Evolutionary conservation across 257 asterid genomes (phyloP).

Genomic region (Solanum appendiculatum): DNA sequence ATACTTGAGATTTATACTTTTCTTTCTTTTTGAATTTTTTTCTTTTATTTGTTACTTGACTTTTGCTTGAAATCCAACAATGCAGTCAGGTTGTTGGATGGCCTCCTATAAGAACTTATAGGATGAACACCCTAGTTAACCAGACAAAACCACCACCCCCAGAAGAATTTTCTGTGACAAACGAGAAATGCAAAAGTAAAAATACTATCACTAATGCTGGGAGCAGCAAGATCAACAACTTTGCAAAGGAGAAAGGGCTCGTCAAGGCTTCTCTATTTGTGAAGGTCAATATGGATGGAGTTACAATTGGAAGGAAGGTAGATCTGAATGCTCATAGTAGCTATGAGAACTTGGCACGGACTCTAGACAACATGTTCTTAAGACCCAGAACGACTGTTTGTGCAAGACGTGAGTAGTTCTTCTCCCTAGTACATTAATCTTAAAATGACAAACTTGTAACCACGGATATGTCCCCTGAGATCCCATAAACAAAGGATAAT

Average conservation of each 20-base stretch:
- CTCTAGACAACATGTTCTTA: slow-evolving; percentile 66
- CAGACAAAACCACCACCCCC: slow-evolving; percentile 17
- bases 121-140: slow-evolving; percentile 32
- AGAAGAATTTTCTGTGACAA: slow-evolving; percentile 15
- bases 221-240: slow-evolving; percentile 13
- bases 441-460: background rate
- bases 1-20: background rate
- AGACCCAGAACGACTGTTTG: slow-evolving; percentile 18
- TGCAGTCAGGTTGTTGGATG: slow-evolving; percentile 52
- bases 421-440: background rate
- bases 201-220: slow-evolving; percentile 6
- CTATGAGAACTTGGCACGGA: slow-evolving; percentile 53
- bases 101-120: slow-evolving; percentile 39
- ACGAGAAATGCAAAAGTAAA: slow-evolving; percentile 32
- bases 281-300: slow-evolving; percentile 89
- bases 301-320: slow-evolving; percentile 73
- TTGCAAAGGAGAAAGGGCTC: slow-evolving; percentile 19
- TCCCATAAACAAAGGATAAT: background rate
- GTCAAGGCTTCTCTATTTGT: slow-evolving; percentile 49
- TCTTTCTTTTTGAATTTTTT: background rate
- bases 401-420: slow-evolving; percentile 37
- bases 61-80: background rate
- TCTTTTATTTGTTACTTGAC: background rate
- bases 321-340: slow-evolving; percentile 69
- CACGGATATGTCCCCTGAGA: background rate